These are phyloP conservation scores for Sporothrix inflata DNA, from an alignment of 2,329 filamentous ascomycete genomes.

Conservation along the genomic window DNA sequence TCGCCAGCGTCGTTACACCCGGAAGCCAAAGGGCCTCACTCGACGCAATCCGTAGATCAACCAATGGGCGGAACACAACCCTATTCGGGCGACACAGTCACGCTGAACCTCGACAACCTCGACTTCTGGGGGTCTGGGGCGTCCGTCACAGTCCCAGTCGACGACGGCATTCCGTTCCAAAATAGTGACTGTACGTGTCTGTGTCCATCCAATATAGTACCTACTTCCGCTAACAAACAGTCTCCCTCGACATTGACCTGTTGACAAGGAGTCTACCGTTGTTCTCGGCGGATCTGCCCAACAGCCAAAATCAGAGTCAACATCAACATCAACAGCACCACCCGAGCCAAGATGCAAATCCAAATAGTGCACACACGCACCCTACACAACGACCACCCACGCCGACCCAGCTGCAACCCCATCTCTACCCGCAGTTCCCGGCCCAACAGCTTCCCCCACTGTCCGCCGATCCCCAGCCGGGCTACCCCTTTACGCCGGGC, in stretches of 20 bases:
- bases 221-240: background rate
- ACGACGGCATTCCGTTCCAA: background rate
- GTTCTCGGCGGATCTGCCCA: background rate
- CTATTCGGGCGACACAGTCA: background rate
- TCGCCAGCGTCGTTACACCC: background rate
- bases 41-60: background rate
- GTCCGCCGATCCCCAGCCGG: background rate
- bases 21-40: background rate
- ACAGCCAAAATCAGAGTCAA: background rate
- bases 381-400: background rate
- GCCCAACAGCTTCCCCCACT: background rate
- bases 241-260: constrained; percentile 28
- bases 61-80: constrained; percentile 4
- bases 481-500: background rate
- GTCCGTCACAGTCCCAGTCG: constrained; percentile 5
- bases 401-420: background rate
- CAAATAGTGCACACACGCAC: background rate
- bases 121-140: constrained; percentile 18
- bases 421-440: background rate
- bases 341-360: background rate
- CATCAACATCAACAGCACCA: background rate
- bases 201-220: background rate
- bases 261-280: constrained; percentile 5
- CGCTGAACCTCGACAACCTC: constrained; percentile 17
- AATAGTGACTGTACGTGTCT: constrained; percentile 22